Evolutionary conservation across 2,329 filamentous ascomycete genomes (phyloP).

Genomic region (Fusarium nygamai): DNA sequence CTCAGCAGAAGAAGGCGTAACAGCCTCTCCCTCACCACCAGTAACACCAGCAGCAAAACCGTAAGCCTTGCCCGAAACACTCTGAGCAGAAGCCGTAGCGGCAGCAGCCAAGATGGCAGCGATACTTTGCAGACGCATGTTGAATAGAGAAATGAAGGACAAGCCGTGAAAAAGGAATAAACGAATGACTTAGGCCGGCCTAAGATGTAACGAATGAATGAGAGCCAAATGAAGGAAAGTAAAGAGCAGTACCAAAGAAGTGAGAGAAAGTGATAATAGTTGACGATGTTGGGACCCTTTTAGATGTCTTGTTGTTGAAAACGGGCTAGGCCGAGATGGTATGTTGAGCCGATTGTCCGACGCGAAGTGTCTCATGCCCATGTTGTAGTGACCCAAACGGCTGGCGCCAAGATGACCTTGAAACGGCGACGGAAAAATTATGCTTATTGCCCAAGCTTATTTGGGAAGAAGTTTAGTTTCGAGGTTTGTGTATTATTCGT

Average conservation of each 20-base stretch:
- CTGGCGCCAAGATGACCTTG: neutral
- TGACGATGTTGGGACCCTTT: neutral
- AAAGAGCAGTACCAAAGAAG: neutral
- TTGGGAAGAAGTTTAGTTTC: neutral
- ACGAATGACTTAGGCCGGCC: constrained; percentile 11
- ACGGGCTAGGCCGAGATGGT: neutral
- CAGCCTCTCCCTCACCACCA: constrained; percentile 58
- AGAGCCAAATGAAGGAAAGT: neutral
- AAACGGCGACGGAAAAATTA: neutral
- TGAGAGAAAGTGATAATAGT: neutral
- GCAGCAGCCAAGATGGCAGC: constrained; percentile 29
- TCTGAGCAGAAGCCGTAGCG: constrained; percentile 38
- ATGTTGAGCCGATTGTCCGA: neutral
- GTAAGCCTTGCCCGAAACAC: constrained; percentile 44
- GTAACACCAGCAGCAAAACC: constrained; percentile 55
- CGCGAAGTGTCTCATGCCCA: neutral
- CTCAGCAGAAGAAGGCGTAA: constrained; percentile 54
- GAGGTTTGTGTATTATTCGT: neutral
- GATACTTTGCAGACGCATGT: neutral
- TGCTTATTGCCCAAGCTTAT: neutral
- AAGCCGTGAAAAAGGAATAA: neutral
- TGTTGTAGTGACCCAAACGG: neutral
- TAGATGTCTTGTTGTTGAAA: neutral
- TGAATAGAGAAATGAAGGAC: neutral
- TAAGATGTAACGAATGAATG: neutral